phyloP scores from a whole-genome alignment of 192 early-diverging fungal species.

The Coemansia sp. region DNA sequence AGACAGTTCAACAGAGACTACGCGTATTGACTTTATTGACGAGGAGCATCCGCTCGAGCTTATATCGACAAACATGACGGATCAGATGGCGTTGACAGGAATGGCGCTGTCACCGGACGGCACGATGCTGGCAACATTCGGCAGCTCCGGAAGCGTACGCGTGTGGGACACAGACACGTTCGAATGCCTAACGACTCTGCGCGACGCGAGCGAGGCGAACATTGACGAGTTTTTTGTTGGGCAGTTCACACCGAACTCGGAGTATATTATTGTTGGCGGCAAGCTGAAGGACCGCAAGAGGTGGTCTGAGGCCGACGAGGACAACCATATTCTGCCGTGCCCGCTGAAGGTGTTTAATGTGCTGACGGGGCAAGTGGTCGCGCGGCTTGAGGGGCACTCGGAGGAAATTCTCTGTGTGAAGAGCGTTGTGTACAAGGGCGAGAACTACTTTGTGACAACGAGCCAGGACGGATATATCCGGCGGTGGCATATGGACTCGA shows the following conservation, averaged over 20 bases:
- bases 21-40: slow-evolving; percentile 59
- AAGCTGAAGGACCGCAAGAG: slow-evolving; percentile 86
- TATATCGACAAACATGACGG: slow-evolving; percentile 63
- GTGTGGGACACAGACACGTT: slow-evolving; percentile 84
- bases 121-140: slow-evolving; percentile 81
- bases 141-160: slow-evolving; percentile 68
- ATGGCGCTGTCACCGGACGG: slow-evolving; percentile 85
- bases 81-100: slow-evolving; percentile 79
- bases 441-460: slow-evolving; percentile 81
- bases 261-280: slow-evolving; percentile 73
- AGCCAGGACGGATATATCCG: slow-evolving; percentile 95
- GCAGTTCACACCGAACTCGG: slow-evolving; percentile 67
- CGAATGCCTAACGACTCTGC: slow-evolving; percentile 62
- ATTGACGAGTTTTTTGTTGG: slow-evolving; percentile 94
- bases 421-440: slow-evolving; percentile 68
- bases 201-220: slow-evolving; percentile 70
- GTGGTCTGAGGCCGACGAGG: slow-evolving; percentile 88
- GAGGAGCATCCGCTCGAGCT: slow-evolving; percentile 66
- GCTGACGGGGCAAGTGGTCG: slow-evolving; percentile 73
- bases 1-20: not conserved
- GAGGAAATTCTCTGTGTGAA: slow-evolving; percentile 90
- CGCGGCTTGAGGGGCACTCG: slow-evolving; percentile 74
- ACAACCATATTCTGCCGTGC: slow-evolving; percentile 92
- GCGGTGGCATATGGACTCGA: slow-evolving; percentile 80
- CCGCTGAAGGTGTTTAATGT: slow-evolving; percentile 91